Evolutionary conservation across 257 asterid genomes (phyloP).

Genomic region (Solanum sparsipilum): DNA sequence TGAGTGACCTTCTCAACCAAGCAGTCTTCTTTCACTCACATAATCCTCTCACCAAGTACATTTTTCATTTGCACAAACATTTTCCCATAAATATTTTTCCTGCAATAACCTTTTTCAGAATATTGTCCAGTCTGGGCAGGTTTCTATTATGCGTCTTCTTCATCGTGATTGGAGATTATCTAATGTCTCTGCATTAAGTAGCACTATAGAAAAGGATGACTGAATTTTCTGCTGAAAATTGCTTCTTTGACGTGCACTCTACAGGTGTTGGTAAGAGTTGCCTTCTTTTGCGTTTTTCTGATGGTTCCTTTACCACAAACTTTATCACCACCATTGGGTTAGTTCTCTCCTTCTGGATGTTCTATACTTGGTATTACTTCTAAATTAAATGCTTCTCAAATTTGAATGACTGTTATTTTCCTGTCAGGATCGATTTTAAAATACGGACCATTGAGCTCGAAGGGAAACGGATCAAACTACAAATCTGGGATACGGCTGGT

Average conservation of each 20-base stretch:
- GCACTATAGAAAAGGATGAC: neutral
- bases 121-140: neutral
- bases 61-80: neutral
- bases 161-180: neutral
- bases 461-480: conserved; percentile 7
- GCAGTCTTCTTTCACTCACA: neutral
- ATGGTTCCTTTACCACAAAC: neutral
- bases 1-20: neutral
- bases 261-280: conserved; percentile 1
- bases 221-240: neutral
- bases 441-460: neutral
- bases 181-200: neutral
- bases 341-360: neutral
- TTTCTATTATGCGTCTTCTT: neutral
- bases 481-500: conserved; percentile 17
- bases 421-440: neutral
- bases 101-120: neutral
- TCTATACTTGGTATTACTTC: neutral
- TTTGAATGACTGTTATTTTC: neutral
- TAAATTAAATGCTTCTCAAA: neutral
- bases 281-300: neutral
- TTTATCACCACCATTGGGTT: neutral
- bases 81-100: neutral
- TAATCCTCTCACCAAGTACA: neutral
- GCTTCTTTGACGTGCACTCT: neutral